Base-by-base conservation (phyloP, 352 stramenopile genomes). In the Globisporangium nagaii region DNA sequence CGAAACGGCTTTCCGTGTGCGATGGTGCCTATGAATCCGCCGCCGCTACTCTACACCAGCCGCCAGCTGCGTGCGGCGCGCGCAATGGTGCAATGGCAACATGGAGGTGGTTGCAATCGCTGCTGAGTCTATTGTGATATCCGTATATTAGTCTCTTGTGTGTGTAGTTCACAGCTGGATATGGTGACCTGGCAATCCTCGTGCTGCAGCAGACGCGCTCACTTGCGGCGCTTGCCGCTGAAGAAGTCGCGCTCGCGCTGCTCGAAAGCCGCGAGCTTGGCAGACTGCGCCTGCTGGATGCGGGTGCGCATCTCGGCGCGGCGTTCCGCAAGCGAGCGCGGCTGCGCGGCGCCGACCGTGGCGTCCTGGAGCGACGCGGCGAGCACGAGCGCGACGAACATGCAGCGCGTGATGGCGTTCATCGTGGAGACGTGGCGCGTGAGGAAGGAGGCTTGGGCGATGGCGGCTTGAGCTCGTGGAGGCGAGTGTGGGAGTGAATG, bases 231-330 rank as follows among this genome's bases (percentile, higher is more conserved):
- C 54, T 61, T 61, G 48, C 56, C 48, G 40, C 51, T 69, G 58
- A 56, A 69, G 25, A 63, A 69, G 39, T 65, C 62, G 5, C 17
- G 15, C 42, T 69, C 62, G 28, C 45, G 51, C 46, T 66, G 49
- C 19, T 65, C 32, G 22, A 58, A 68, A 2, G 51, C 62, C 19
- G 62, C 62, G 22, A 58, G 31, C 39, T 64, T 64, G 17, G 44
- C 44, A 8, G 53, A 45, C 28, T 68, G 51, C 2, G 58, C 53
- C 24, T 58, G 40, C n/a, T 63, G 46, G 22, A 68, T 65, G 17
- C 57, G 56, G 2, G 19, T 40, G 20, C 62, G 62, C 36, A 68
- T 62, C 25, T 68, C 62, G 4, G 4, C 5, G 24, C 55, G 47
- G 13, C 62, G 62, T 24, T 68, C 57, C 1, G 44, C 57, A 15